Percentiles rank a stretch among this genome's conserved stretches.
Evolutionary conservation across 2,329 filamentous ascomycete genomes (phyloP).

Genomic region (Helotiales sp.): DNA sequence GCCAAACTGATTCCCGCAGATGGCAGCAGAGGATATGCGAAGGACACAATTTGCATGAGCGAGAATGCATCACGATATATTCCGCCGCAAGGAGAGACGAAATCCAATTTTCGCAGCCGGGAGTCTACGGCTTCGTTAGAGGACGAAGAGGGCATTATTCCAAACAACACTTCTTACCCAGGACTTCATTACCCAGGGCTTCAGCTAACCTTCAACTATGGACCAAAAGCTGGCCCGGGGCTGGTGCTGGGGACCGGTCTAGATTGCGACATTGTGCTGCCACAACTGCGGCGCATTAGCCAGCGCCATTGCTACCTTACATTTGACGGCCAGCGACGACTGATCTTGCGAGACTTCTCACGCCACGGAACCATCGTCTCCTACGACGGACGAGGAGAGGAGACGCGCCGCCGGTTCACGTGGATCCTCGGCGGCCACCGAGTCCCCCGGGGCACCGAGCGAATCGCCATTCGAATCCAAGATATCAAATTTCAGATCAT

Average conservation of each 20-base stretch:
- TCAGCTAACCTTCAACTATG: background rate
- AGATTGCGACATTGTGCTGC: slow-evolving; percentile 14
- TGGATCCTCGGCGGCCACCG: background rate
- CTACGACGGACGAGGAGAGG: slow-evolving; percentile 12
- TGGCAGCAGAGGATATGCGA: background rate
- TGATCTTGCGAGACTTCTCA: slow-evolving; percentile 14
- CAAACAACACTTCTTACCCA: background rate
- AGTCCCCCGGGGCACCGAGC: background rate
- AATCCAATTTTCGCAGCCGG: background rate
- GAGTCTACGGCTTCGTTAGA: background rate
- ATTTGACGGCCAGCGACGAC: slow-evolving; percentile 16
- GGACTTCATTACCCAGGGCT: background rate
- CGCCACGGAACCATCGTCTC: slow-evolving; percentile 10
- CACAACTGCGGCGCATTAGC: background rate
- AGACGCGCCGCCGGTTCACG: slow-evolving; percentile 1
- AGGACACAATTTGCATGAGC: background rate
- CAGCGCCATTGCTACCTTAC: slow-evolving; percentile 6
- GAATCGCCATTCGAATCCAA: slow-evolving; percentile 7
- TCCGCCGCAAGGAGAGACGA: too few species aligned
- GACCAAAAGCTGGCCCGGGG: background rate
- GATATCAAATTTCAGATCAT: slow-evolving; percentile 7
- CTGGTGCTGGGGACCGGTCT: background rate
- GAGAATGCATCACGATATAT: background rate
- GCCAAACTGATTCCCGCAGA: background rate
- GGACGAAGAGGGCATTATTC: background rate